A percentile compares a stretch with the other conserved stretches of the same genome.
Evolutionary conservation across 257 asterid genomes (phyloP).

Genomic region (Scutellaria baicalensis): DNA sequence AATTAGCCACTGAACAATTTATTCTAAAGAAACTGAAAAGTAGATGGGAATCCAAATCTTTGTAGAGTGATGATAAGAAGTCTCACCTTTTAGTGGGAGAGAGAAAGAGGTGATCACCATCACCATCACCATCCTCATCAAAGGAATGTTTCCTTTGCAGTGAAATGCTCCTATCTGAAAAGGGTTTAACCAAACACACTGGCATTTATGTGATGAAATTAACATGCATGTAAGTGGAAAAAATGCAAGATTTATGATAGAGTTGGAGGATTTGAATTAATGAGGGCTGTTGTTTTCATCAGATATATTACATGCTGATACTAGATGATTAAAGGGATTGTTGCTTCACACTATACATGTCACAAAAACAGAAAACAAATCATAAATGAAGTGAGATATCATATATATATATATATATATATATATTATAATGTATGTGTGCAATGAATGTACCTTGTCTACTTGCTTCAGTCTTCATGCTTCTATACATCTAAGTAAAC

Average conservation of each 20-base stretch:
- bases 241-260: too few species aligned
- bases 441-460: constrained; percentile 37
- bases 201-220: too few species aligned
- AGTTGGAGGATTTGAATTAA: background rate
- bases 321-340: constrained; percentile 18
- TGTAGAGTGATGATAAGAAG: background rate
- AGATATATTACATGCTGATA: constrained; percentile 36
- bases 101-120: background rate
- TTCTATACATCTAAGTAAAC: constrained; percentile 64
- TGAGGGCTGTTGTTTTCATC: constrained; percentile 1
- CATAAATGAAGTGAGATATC: constrained; percentile 31
- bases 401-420: too few species aligned
- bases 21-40: background rate
- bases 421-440: too few species aligned
- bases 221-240: too few species aligned
- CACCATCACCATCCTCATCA: constrained; percentile 2
- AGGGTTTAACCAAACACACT: background rate
- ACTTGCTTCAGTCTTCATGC: constrained; percentile 60
- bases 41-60: background rate
- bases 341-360: background rate
- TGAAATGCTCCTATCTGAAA: constrained; percentile 31
- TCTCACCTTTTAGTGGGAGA: constrained; percentile 50
- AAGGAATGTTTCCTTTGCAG: constrained; percentile 26
- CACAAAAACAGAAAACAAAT: constrained; percentile 26
- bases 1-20: background rate